phyloP scores from a whole-genome alignment of 208 protist genomes.

The Leishmania turanica region DNA sequence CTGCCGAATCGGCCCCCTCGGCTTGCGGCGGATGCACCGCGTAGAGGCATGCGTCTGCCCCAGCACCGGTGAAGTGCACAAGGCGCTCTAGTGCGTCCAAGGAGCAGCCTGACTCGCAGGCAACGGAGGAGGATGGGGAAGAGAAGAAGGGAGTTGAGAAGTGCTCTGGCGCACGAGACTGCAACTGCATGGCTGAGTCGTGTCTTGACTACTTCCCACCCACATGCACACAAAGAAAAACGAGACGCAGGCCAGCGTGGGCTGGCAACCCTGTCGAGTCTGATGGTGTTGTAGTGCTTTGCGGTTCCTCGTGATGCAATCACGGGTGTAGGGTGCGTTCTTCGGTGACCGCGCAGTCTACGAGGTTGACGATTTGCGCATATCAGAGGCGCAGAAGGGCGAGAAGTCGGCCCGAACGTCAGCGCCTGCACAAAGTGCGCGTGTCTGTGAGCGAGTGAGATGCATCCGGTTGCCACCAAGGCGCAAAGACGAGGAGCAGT shows the following conservation, averaged over 20 bases:
- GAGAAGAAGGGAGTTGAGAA: neutral
- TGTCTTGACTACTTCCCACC: neutral
- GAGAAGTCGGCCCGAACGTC: neutral
- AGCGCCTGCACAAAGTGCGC: neutral
- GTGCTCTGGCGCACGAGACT: neutral
- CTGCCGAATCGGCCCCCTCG: neutral
- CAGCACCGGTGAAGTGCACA: slow-evolving; percentile 30
- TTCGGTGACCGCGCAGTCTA: neutral
- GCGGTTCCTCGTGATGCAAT: neutral
- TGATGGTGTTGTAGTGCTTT: neutral
- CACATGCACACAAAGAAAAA: neutral
- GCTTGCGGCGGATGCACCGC: neutral
- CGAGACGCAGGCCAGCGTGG: neutral
- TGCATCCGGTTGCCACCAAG: neutral
- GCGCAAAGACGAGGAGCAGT: slow-evolving; percentile 3
- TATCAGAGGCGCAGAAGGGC: neutral
- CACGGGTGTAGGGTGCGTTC: neutral
- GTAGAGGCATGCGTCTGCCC: slow-evolving; percentile 34
- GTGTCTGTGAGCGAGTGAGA: neutral
- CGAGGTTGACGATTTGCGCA: neutral
- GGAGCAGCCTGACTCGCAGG: slow-evolving; percentile 10
- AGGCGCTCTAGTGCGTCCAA: slow-evolving; percentile 39
- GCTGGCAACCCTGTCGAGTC: neutral
- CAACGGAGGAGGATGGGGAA: neutral
- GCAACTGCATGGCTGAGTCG: slow-evolving; percentile 2